phyloP scores from a whole-genome alignment of 2,329 filamentous ascomycete species.

The Coleophoma eucalyptorum region DNA sequence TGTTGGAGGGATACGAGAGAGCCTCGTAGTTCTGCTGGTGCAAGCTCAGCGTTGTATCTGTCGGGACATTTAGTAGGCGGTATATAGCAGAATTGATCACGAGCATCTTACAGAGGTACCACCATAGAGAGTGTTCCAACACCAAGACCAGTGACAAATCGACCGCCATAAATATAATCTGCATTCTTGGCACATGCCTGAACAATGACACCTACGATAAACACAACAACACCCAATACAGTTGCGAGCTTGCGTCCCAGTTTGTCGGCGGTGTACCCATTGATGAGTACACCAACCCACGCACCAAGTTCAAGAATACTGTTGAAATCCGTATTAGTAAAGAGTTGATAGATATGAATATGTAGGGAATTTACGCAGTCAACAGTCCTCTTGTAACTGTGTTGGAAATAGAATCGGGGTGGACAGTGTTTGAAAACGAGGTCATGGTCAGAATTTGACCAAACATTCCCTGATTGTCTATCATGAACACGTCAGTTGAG shows the following conservation, averaged over 20 bases:
- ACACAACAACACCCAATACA: slow-evolving; percentile 60
- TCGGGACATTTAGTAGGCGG: not conserved
- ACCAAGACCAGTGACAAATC: slow-evolving; percentile 70
- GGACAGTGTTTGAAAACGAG: slow-evolving; percentile 31
- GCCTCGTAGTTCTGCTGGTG: slow-evolving; percentile 63
- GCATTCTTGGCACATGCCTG: slow-evolving; percentile 56
- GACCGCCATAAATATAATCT: slow-evolving; percentile 54
- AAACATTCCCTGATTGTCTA: slow-evolving; percentile 74
- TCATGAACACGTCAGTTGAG: slow-evolving; percentile 48
- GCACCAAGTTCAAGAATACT: slow-evolving; percentile 70
- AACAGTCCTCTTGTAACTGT: slow-evolving; percentile 59
- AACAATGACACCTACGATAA: slow-evolving; percentile 66
- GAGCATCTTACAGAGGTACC: slow-evolving; percentile 40
- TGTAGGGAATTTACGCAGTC: slow-evolving; percentile 34
- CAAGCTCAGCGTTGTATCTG: slow-evolving; percentile 41
- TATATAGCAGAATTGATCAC: no score
- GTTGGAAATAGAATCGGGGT: slow-evolving; percentile 29
- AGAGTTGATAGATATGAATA: no score
- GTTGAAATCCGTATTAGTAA: no score
- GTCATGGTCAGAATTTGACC: slow-evolving; percentile 62
- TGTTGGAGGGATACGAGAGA: slow-evolving; percentile 63
- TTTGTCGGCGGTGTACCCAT: slow-evolving; percentile 67
- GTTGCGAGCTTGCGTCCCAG: slow-evolving; percentile 67
- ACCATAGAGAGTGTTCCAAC: slow-evolving; percentile 68
- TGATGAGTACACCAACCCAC: slow-evolving; percentile 70